Evolutionary conservation across 768 basidiomycete species (phyloP), one percentile per base, ranked within the genome.

Genomic region (Paxillus involutus): DNA sequence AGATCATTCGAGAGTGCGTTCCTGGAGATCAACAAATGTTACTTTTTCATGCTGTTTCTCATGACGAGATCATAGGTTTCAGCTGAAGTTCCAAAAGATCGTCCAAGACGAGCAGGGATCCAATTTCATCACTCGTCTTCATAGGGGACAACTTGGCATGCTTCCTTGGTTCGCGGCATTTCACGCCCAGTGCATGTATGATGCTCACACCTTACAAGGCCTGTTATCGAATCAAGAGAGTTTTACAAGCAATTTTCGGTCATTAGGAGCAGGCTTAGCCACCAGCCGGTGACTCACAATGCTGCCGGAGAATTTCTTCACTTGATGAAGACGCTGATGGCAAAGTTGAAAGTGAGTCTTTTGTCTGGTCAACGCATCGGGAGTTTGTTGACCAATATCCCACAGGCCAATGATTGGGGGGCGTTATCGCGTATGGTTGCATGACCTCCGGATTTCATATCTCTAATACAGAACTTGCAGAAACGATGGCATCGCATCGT

Each of bases 281-380:
- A 69, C 43, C 80, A 82, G 53, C 53, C 61, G 11, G 53, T 75
- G 0, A 79, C 80, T 0, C 80, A 83, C 59, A 62, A 62, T 3
- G 68, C 73, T 4, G 81, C 78, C 0, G 76, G 76, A n/a, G 72
- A 78, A 49, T 83, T 83, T 57, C 65, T 83, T 16, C 73, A 76
- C 46, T 78, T 75, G 0, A 61, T 84, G 54, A 84, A 84, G 63
- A 80, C 79, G 0, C 59, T 84, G 49, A 84, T 84, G 82, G 82
- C 82, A 4, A 84, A 84, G 55, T 62, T 84, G 47, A 83, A 83
- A 74, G 81, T 79, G 46, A 30, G 57, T 49, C 19, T 33, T 36
- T 49, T 3, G 1, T 44, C 10, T 17, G 44, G 16, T 17, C 19
- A 14, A 16, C 30, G 35, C 47, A 8, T 13, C 17, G 44, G 9